phyloP scores from a whole-genome alignment of 2,329 filamentous ascomycete genomes.

The Aspergillus chevalieri region DNA sequence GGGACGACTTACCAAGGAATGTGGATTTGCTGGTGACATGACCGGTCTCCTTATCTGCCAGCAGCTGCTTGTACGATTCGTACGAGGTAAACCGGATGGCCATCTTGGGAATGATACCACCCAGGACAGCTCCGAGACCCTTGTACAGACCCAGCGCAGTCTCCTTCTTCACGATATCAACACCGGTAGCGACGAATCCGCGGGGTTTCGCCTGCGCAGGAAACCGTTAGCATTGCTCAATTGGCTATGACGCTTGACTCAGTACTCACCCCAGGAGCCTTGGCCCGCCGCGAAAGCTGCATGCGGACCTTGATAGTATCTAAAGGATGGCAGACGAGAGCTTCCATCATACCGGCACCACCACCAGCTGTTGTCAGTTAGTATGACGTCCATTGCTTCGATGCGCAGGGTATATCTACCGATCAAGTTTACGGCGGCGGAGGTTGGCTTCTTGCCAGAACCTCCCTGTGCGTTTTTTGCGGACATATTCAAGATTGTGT shows the following conservation, averaged over 20 bases:
- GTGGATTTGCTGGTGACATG: conserved; percentile 65
- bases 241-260: not conserved
- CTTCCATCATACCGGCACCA: conserved; percentile 99
- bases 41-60: conserved; percentile 64
- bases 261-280: conserved; percentile 64
- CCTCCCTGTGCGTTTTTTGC: conserved; percentile 53
- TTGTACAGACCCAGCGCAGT: conserved; percentile 94
- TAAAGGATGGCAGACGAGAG: conserved; percentile 91
- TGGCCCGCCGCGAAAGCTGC: conserved; percentile 86
- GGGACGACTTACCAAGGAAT: conserved; percentile 53
- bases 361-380: conserved; percentile 66
- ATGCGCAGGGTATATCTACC: conserved; percentile 49
- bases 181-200: conserved; percentile 80
- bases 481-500: conserved; percentile 44
- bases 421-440: conserved; percentile 83
- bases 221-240: conserved; percentile 7
- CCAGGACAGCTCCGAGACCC: conserved; percentile 91
- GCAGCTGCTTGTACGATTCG: conserved; percentile 83
- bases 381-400: not conserved
- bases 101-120: conserved; percentile 98
- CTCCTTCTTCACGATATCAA: conserved; percentile 81
- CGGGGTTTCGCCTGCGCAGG: conserved; percentile 58
- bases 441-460: conserved; percentile 63
- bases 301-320: conserved; percentile 99
- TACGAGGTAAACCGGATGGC: conserved; percentile 98